Percentiles rank a stretch among this genome's conserved stretches.
These are phyloP conservation scores for Geoglossum glabrum DNA, from an alignment of 495 filamentous ascomycete species.

Conservation along the genomic window DNA sequence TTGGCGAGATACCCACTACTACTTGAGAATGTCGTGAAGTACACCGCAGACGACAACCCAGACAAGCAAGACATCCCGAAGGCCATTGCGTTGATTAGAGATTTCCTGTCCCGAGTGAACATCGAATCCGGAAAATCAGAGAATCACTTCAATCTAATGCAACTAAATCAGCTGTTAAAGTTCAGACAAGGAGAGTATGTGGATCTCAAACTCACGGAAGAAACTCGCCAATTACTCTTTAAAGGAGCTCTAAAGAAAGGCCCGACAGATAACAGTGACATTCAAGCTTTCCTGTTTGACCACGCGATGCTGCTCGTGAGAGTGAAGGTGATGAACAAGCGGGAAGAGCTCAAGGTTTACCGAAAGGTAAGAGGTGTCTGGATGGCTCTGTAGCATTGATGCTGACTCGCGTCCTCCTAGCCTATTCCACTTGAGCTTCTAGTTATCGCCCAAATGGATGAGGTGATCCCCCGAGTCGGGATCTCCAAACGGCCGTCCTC, in stretches of 20 bases:
- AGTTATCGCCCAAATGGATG: slow-evolving; percentile 90
- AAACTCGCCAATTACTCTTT: slow-evolving; percentile 76
- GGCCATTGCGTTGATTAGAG: slow-evolving; percentile 66
- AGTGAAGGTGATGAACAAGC: slow-evolving; percentile 77
- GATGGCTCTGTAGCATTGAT: not conserved
- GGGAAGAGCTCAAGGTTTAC: slow-evolving; percentile 86
- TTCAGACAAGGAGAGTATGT: slow-evolving; percentile 75
- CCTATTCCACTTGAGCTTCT: slow-evolving; percentile 90
- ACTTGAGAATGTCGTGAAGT: slow-evolving; percentile 77
- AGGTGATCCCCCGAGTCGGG: slow-evolving; percentile 65
- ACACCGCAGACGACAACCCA: slow-evolving; percentile 66
- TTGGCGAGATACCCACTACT: slow-evolving; percentile 87
- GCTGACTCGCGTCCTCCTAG: slow-evolving; percentile 14
- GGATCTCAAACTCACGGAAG: slow-evolving; percentile 86
- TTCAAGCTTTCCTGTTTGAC: slow-evolving; percentile 88
- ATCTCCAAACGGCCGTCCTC: slow-evolving; percentile 75
- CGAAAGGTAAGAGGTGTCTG: slow-evolving; percentile 35
- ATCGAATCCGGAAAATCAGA: slow-evolving; percentile 90
- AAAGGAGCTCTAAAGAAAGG: slow-evolving; percentile 88
- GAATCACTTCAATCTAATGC: slow-evolving; percentile 90
- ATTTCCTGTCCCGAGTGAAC: slow-evolving; percentile 76
- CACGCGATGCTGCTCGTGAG: slow-evolving; percentile 81
- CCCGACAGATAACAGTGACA: slow-evolving; percentile 68
- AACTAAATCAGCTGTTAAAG: slow-evolving; percentile 72
- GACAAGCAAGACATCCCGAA: slow-evolving; percentile 84